Evolutionary conservation across 2,329 filamentous ascomycete genomes (phyloP).

Genomic region (Talaromyces sp.): DNA sequence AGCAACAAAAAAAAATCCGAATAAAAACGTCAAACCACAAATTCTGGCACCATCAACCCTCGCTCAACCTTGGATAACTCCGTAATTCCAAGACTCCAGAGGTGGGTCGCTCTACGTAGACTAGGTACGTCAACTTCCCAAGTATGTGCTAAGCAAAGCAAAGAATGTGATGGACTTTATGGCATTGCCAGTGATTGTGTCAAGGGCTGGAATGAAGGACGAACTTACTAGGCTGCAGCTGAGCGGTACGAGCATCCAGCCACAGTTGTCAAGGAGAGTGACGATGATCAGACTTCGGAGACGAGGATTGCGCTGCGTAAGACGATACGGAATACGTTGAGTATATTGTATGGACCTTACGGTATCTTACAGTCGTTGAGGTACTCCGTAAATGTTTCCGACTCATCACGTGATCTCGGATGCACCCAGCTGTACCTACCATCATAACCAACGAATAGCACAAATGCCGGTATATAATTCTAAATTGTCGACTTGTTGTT

Average conservation of each 20-base stretch:
- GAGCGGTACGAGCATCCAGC: background rate
- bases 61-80: constrained; percentile 6
- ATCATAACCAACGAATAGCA: background rate
- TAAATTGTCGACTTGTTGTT: background rate
- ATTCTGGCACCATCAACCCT: background rate
- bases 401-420: background rate
- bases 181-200: background rate
- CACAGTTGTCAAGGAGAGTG: constrained; percentile 4
- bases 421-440: background rate
- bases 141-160: background rate
- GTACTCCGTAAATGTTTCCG: background rate
- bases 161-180: background rate
- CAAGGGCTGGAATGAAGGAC: background rate
- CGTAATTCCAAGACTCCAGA: constrained; percentile 7
- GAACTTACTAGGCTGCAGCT: background rate
- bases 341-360: background rate
- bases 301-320: background rate
- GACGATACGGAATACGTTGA: background rate
- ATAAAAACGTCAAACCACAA: background rate
- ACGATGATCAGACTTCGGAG: background rate
- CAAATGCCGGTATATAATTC: background rate
- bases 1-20: background rate
- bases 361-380: background rate
- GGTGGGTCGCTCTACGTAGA: constrained; percentile 3
- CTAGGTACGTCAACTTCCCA: background rate